These are phyloP conservation scores for Torrubiella hemipterigena DNA, from an alignment of 2,329 filamentous ascomycete species.

Conservation along the genomic window DNA sequence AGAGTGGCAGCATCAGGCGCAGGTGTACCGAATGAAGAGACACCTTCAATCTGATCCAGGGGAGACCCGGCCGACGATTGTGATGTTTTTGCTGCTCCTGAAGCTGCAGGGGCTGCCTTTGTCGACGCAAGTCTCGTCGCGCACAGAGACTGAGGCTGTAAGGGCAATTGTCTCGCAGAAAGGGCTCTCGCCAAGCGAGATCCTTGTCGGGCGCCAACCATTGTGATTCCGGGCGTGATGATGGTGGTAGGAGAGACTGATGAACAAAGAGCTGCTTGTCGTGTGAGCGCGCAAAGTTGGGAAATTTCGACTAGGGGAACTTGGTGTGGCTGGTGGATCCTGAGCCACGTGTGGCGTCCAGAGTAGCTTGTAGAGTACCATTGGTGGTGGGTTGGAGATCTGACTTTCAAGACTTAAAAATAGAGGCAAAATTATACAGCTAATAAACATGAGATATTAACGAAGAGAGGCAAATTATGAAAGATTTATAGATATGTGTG, in stretches of 20 bases:
- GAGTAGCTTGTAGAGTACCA: no score
- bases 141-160: conserved; percentile 13
- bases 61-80: no score
- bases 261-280: neutral
- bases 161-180: conserved; percentile 15
- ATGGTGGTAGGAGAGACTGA: conserved; percentile 2
- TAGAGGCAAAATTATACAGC: no score
- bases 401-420: no score
- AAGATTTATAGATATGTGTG: no score
- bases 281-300: conserved; percentile 4
- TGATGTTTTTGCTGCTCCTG: no score
- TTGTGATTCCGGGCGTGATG: conserved; percentile 13
- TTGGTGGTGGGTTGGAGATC: no score
- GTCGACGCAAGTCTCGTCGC: conserved; percentile 34
- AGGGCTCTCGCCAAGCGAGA: conserved; percentile 21
- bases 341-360: conserved; percentile 4
- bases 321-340: conserved; percentile 3
- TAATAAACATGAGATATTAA: no score
- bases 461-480: no score
- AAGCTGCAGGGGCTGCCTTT: conserved; percentile 18
- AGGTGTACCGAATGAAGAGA: conserved; percentile 34
- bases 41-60: conserved; percentile 36
- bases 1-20: conserved; percentile 23
- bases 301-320: conserved; percentile 1
- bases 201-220: conserved; percentile 29